Percentiles rank a stretch among this genome's conserved stretches.
phyloP scores from a whole-genome alignment of 352 stramenopile genomes.

The Globisporangium acanthophoron region DNA sequence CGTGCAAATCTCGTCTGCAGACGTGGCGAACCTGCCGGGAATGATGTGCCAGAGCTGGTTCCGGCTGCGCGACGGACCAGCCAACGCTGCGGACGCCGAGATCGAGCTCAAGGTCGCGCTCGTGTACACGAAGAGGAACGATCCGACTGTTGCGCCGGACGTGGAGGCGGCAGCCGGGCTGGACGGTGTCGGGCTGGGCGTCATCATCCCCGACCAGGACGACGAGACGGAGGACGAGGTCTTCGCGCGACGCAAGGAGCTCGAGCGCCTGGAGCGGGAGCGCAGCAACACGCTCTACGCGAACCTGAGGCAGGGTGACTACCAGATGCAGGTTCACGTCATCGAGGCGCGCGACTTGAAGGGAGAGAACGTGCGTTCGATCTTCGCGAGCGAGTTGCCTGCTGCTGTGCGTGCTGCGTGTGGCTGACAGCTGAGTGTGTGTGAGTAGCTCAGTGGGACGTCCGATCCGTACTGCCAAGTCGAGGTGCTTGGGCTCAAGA shows the following conservation, averaged over 20 bases:
- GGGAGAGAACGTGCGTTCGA: constrained; percentile 59
- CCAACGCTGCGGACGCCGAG: constrained; percentile 25
- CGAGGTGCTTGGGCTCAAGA: constrained; percentile 57
- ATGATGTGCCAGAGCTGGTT: constrained; percentile 66
- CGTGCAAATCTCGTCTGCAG: constrained; percentile 42
- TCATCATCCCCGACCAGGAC: constrained; percentile 55
- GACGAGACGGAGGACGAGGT: constrained; percentile 73
- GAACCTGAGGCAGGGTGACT: constrained; percentile 68
- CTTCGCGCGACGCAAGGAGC: constrained; percentile 23
- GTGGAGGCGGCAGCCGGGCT: constrained; percentile 4
- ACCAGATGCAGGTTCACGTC: constrained; percentile 80
- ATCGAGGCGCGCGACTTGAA: constrained; percentile 88
- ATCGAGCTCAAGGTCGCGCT: constrained; percentile 69
- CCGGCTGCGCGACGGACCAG: constrained; percentile 38
- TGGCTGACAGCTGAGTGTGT: not conserved
- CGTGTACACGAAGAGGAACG: constrained; percentile 59
- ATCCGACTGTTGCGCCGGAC: constrained; percentile 26
- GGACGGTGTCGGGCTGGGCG: constrained; percentile 21
- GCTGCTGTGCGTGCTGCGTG: not conserved
- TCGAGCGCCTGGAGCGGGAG: constrained; percentile 51
- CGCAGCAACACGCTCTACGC: constrained; percentile 38
- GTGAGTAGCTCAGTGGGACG: constrained; percentile 63
- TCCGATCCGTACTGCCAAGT: constrained; percentile 88
- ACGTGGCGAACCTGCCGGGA: constrained; percentile 45
- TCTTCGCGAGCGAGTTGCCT: not conserved